These are phyloP conservation scores for Malassezia arunalokei DNA, from an alignment of 1,284 basidiomycete species.

Conservation along the genomic window DNA sequence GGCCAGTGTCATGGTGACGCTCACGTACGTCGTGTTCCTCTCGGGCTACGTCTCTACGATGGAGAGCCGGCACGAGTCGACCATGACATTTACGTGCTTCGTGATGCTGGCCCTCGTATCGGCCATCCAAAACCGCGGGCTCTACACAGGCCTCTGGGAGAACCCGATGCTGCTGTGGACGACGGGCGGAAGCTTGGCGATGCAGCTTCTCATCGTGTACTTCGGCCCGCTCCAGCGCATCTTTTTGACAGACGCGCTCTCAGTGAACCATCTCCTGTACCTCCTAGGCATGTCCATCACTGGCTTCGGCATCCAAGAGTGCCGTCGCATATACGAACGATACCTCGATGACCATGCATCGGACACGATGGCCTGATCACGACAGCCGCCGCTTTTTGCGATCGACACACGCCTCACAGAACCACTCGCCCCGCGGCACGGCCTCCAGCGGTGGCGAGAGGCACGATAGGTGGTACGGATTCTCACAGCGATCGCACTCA, in stretches of 20 bases:
- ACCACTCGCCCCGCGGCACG: constrained; percentile 60
- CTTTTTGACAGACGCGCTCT: constrained; percentile 80
- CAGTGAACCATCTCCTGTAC: constrained; percentile 58
- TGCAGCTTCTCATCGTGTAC: constrained; percentile 75
- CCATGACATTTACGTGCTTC: constrained; percentile 75
- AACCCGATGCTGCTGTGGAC: constrained; percentile 84
- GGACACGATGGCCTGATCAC: neutral
- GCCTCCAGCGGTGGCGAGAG: constrained; percentile 62
- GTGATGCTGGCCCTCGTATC: constrained; percentile 93
- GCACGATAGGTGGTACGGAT: constrained; percentile 72
- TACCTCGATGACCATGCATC: constrained; percentile 8
- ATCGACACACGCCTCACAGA: constrained; percentile 25
- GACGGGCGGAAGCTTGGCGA: constrained; percentile 67
- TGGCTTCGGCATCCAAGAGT: constrained; percentile 67
- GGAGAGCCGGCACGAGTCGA: constrained; percentile 48
- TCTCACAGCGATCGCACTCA: constrained; percentile 60
- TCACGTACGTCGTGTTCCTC: constrained; percentile 76
- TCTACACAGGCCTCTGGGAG: constrained; percentile 24
- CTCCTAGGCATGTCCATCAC: constrained; percentile 61
- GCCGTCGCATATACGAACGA: constrained; percentile 64
- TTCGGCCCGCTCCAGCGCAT: constrained; percentile 77
- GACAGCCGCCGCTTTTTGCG: neutral
- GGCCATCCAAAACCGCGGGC: constrained; percentile 80
- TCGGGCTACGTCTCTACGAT: neutral
- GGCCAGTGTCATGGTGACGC: constrained; percentile 74